Conservation (phyloP, 345 rosid genomes). For the Acer yangbiense region DNA sequence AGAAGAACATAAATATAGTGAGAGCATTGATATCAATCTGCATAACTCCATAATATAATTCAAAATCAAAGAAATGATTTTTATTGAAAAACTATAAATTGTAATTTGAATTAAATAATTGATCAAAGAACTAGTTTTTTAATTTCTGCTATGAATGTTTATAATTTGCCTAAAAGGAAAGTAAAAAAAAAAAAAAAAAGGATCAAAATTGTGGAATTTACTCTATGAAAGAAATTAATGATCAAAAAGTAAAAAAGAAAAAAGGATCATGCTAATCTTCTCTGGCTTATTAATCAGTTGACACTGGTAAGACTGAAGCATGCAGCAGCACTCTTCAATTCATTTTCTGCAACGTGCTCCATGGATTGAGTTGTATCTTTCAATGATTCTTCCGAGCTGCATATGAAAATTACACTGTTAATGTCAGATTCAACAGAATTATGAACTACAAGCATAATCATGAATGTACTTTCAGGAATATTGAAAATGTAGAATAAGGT, state of each 20-base stretch:
- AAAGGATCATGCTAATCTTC: constrained; percentile 9
- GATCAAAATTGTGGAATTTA: constrained; percentile 23
- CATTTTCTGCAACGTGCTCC: constrained; percentile 63
- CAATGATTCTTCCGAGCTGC: constrained; percentile 72
- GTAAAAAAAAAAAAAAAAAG: not conserved
- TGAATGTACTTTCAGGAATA: too few species aligned
- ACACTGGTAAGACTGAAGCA: constrained; percentile 84
- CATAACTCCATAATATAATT: not conserved
- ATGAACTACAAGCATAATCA: not conserved
- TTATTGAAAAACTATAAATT: constrained; percentile 12
- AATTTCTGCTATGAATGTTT: not conserved
- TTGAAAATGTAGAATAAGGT: not conserved
- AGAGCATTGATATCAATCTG: not conserved
- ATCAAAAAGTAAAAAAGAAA: constrained; percentile 3
- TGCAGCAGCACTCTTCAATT: constrained; percentile 83
- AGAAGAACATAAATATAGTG: not conserved
- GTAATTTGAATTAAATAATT: constrained; percentile 1
- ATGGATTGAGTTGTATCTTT: constrained; percentile 51
- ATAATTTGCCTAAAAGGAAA: not conserved
- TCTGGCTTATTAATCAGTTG: constrained; percentile 35
- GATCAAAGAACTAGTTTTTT: not conserved
- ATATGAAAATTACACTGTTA: not conserved
- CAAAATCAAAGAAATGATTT: not conserved
- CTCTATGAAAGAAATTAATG: not conserved
- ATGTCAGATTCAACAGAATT: not conserved